Evolutionary conservation across 2,329 filamentous ascomycete species (phyloP), one percentile per base, ranked within the genome.

Genomic region (Fusarium lyarnte): DNA sequence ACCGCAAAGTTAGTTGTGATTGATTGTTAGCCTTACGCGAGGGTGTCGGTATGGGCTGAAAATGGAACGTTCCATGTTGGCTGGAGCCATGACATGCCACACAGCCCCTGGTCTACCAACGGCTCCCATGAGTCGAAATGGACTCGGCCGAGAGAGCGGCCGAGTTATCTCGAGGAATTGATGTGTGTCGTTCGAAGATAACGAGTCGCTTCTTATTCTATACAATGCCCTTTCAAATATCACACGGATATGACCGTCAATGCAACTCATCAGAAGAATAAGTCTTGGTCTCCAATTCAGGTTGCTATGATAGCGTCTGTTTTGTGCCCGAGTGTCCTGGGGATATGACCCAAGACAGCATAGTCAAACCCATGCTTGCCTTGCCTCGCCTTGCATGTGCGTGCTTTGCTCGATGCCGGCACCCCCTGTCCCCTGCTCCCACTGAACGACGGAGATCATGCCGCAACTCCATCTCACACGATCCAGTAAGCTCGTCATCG

Each of bases 31-130:
- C 47, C 25, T 19, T 54, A 39, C 41, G 39, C n/a, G 25, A 68
- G 33, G 38, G 35, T 52, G 27, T 53, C 23, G 41, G 58, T 21
- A 55, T 25, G 53, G 43, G 64, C 69, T 60, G 69, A 65, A 52
- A 53, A 73, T 72, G 69, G 69, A 72, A 72, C 69, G 69, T 72
- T 72, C 58, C 69, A 72, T 72, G 59, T 58, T 66, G 51, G 21
- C 69, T 72, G 69, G 69, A 64, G 39, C 57, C 69, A 72, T 57
- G 64, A 64, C 69, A 72, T 59, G 66, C 65, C 58, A 69, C 58
- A 52, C 57, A 55, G 29, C 51, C 65, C 69, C 58, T 70, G 59
- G 45, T 69, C 21, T 46, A 45, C 58, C 59, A 73, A 62, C 54
- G 42, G 55, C 46, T 69, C 52, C 49, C 58, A 57, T 60, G 46